phyloP scores from a whole-genome alignment of 176 grass and related monocot genomes.

The Areca catechu region DNA sequence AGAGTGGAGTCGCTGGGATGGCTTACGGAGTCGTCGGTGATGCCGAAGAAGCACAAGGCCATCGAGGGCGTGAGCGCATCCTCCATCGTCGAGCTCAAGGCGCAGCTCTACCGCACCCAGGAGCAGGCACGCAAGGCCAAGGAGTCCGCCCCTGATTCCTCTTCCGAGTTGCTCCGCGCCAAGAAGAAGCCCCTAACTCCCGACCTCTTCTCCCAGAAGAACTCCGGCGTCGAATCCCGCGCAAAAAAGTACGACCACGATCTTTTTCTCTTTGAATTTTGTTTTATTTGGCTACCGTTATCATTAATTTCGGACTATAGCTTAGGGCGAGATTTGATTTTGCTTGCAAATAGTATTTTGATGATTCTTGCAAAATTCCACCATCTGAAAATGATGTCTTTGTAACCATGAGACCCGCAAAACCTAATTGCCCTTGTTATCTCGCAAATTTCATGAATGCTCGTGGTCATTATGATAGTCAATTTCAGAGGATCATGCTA shows the following conservation, averaged over 20 bases:
- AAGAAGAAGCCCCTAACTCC: conserved; percentile 35
- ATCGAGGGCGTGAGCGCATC: conserved; percentile 90
- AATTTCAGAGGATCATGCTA: too few relatives aligned
- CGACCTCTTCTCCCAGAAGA: conserved; percentile 59
- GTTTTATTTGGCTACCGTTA: not conserved
- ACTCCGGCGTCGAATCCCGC: conserved; percentile 56
- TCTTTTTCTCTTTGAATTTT: not conserved
- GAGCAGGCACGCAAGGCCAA: conserved; percentile 62
- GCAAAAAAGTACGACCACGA: conserved; percentile 41
- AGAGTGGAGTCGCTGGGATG: conserved; percentile 88
- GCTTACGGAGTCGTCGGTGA: conserved; percentile 88
- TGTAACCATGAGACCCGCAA: too few relatives aligned
- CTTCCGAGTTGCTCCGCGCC: conserved; percentile 56
- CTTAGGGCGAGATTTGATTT: too few relatives aligned
- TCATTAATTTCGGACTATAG: too few relatives aligned
- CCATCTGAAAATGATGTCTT: too few relatives aligned
- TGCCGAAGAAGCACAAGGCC: conserved; percentile 96
- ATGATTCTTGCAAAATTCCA: too few relatives aligned
- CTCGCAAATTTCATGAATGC: too few relatives aligned
- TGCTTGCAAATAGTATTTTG: too few relatives aligned
- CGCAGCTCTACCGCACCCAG: conserved; percentile 87
- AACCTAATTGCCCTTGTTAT: too few relatives aligned
- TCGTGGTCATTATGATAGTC: too few relatives aligned
- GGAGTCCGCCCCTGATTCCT: conserved; percentile 24
- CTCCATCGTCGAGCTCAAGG: conserved; percentile 93